Conservation (phyloP, 352 stramenopile species). For the Phytopythium vexans region DNA sequence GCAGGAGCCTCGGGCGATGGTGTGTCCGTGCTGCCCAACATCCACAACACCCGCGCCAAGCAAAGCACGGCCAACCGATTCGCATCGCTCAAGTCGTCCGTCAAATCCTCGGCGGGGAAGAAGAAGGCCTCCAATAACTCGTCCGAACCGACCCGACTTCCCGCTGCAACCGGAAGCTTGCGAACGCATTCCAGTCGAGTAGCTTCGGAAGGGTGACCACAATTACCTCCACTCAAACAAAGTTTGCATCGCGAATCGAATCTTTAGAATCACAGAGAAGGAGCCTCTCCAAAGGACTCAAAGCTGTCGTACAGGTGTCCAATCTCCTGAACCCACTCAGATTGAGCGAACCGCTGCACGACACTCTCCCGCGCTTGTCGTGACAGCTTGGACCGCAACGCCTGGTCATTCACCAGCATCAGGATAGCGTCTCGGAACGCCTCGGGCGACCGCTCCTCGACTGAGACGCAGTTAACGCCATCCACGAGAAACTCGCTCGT, state of each 20-base stretch:
- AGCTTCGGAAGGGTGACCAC: too few species aligned
- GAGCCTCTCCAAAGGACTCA: neutral
- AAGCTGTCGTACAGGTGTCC: slow-evolving; percentile 36
- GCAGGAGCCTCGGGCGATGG: slow-evolving; percentile 51
- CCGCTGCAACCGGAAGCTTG: too few species aligned
- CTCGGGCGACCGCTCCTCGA: slow-evolving; percentile 26
- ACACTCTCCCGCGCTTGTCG: slow-evolving; percentile 34
- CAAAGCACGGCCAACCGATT: slow-evolving; percentile 16
- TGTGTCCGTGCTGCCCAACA: slow-evolving; percentile 33
- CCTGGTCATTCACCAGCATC: slow-evolving; percentile 16
- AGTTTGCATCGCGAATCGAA: too few species aligned
- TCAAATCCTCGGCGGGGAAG: slow-evolving; percentile 35
- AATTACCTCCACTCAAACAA: too few species aligned
- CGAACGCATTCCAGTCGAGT: too few species aligned
- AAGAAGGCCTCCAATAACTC: slow-evolving; percentile 22
- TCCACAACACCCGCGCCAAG: slow-evolving; percentile 19
- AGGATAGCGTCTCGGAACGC: slow-evolving; percentile 26
- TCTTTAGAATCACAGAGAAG: too few species aligned
- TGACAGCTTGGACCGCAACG: slow-evolving; percentile 20
- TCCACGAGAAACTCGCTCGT: slow-evolving; percentile 46
- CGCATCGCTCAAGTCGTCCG: slow-evolving; percentile 19
- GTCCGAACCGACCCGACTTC: too few species aligned
- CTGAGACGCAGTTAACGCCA: slow-evolving; percentile 34
- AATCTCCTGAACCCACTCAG: slow-evolving; percentile 25
- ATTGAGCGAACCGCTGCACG: slow-evolving; percentile 24